These are phyloP conservation scores for Heracleum sosnowskyi DNA, from an alignment of 129 eudicot species.

Conservation along the genomic window DNA sequence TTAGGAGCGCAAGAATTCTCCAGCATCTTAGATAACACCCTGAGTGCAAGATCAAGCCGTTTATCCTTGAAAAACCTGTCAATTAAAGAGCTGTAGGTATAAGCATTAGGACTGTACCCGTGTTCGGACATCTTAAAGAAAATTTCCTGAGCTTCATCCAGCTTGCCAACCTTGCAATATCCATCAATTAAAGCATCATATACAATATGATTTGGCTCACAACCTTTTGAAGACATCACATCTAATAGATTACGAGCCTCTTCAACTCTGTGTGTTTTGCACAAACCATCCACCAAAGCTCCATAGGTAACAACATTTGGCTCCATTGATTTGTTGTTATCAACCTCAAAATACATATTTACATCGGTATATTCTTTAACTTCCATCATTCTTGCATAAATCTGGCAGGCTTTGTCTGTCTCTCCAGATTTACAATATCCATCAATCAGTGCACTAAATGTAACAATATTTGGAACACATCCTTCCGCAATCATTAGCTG, in stretches of 20 bases:
- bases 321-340: slow-evolving; percentile 24
- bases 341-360: slow-evolving; percentile 47
- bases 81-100: slow-evolving; percentile 76
- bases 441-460: slow-evolving; percentile 76
- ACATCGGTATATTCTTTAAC: slow-evolving; percentile 34
- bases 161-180: slow-evolving; percentile 70
- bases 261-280: slow-evolving; percentile 70
- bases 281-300: slow-evolving; percentile 87
- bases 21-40: slow-evolving; percentile 75
- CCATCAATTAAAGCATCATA: slow-evolving; percentile 97
- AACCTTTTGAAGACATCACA: slow-evolving; percentile 63
- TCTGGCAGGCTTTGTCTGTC: slow-evolving; percentile 63
- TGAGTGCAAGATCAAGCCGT: slow-evolving; percentile 80
- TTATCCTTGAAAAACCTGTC: slow-evolving; percentile 85
- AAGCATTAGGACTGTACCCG: slow-evolving; percentile 63
- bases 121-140: slow-evolving; percentile 58
- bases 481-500: slow-evolving; percentile 69
- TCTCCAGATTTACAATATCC: slow-evolving; percentile 83
- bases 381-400: slow-evolving; percentile 75
- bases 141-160: slow-evolving; percentile 74
- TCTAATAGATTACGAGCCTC: slow-evolving; percentile 70
- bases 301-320: slow-evolving; percentile 94
- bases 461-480: slow-evolving; percentile 72
- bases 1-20: slow-evolving; percentile 72
- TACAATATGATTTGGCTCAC: slow-evolving; percentile 79